A percentile compares a stretch with the other conserved stretches of the same genome.
Evolutionary conservation across 2,329 filamentous ascomycete genomes (phyloP).

Genomic region (Phyllosticta citribraziliensis): DNA sequence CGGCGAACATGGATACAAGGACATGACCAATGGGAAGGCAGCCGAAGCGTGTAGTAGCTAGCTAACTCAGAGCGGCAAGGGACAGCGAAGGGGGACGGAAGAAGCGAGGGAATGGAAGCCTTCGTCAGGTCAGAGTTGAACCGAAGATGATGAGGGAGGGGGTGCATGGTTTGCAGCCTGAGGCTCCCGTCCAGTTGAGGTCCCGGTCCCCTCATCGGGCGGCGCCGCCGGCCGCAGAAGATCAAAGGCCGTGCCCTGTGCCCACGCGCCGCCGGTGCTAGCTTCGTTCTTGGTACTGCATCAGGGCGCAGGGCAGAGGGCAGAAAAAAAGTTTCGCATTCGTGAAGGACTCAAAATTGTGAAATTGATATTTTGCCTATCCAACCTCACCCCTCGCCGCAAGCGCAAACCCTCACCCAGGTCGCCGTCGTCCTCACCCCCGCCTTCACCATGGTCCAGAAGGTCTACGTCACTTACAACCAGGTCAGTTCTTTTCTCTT

Average conservation of each 20-base stretch:
- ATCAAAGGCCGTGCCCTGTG: background rate
- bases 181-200: too few relatives aligned
- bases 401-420: background rate
- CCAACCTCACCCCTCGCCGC: background rate
- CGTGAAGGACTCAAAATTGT: background rate
- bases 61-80: background rate
- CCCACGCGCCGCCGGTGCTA: background rate
- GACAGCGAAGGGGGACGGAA: background rate
- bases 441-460: slow-evolving; percentile 26
- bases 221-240: background rate
- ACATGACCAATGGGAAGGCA: background rate
- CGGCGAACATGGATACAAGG: background rate
- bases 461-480: slow-evolving; percentile 35
- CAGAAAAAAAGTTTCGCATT: background rate
- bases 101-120: background rate
- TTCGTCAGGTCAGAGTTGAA: too few relatives aligned
- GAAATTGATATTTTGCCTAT: background rate
- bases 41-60: background rate
- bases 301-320: background rate
- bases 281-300: background rate
- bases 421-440: background rate
- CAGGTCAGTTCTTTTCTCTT: slow-evolving; percentile 19
- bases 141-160: too few relatives aligned
- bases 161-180: background rate
- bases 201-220: background rate